Base-by-base conservation (phyloP, 2,329 filamentous ascomycete genomes). In the Rasamsonia emersonii region DNA sequence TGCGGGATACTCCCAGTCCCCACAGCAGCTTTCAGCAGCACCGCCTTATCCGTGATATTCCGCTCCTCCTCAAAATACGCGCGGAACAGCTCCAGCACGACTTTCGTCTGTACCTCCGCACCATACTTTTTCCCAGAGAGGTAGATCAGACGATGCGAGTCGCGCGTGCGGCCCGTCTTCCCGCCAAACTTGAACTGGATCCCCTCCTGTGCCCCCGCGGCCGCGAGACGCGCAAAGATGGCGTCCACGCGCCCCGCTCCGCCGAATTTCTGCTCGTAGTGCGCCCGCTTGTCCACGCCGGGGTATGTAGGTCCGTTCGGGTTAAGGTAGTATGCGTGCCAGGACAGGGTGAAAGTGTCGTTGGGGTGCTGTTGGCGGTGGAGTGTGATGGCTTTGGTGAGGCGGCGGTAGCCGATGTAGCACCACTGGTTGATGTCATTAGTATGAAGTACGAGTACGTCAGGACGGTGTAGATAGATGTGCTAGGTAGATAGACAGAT, bases 321-420 rank as follows among this genome's bases (percentile, higher is more conserved):
- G 49, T 88, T 78, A 32, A 93, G 73, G 55, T 89, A 88, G 63
- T 83, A 93, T 2, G 86, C 81, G 39, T 73, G 70, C 82, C 84
- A 93, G 39, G 70, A 71, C 9, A 82, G 75, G 28, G 68, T 71
- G 62, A 93, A 88, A 13, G 70, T 82, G 59, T 89, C 81, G 23
- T 68, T 57, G 7, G 80, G 76, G 44, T 84, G 66, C 23, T 68
- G 64, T 46, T 71, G 65, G 48, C 74, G 71, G 63, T 83, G 84
- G 18, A 72, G 56, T 6, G 65, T 54, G 39, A 93, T 89, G 40
- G 81, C 84, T 39, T 71, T 72, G 30, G 80, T 74, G 23, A 93
- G 73, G 21, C 82, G 77, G 41, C 77, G 77, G 53, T 84, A 82
- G 57, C 85, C 86, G 10, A 93, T 67, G 56, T 86, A 91, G 68